Evolutionary conservation across 2,329 filamentous ascomycete species (phyloP).

Genomic region (Helotiales sp.): DNA sequence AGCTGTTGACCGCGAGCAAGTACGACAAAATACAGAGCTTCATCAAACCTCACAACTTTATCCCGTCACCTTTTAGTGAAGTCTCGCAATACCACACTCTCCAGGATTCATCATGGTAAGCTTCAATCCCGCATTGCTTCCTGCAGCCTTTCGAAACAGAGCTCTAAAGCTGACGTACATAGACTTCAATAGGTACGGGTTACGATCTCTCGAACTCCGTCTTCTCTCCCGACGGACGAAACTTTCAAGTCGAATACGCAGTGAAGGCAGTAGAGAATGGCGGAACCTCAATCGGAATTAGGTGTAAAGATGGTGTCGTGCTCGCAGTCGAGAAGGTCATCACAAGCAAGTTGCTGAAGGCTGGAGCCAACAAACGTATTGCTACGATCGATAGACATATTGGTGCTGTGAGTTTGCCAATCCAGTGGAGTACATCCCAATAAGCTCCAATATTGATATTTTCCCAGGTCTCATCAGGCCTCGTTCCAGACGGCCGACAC

Average conservation of each 20-base stretch:
- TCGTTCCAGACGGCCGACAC: constrained; percentile 92
- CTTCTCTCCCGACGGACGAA: constrained; percentile 97
- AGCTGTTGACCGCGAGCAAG: constrained; percentile 24
- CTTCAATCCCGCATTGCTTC: constrained; percentile 13
- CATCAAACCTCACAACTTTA: constrained; percentile 15
- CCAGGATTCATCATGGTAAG: constrained; percentile 34
- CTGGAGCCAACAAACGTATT: constrained; percentile 95
- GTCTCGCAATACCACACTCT: constrained; percentile 6
- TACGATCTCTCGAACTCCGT: constrained; percentile 99
- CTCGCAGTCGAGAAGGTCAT: constrained; percentile 96
- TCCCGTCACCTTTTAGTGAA: constrained; percentile 13
- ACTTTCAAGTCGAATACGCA: constrained; percentile 99
- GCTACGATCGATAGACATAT: constrained; percentile 91
- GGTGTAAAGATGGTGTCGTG: constrained; percentile 95
- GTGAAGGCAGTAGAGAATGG: constrained; percentile 98
- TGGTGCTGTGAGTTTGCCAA: constrained; percentile 71
- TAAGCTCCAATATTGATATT: not conserved
- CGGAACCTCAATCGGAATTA: constrained; percentile 92
- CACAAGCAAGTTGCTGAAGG: constrained; percentile 91
- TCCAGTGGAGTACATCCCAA: not conserved
- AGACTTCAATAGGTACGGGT: constrained; percentile 99
- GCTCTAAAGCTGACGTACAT: constrained; percentile 23
- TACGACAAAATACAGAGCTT: constrained; percentile 25
- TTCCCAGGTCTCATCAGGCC: constrained; percentile 86
- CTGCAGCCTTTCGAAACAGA: not conserved